Evolutionary conservation across 1,284 basidiomycete genomes (phyloP), one percentile per base, ranked within the genome.

Genomic region (Anthracocystis setariae): DNA sequence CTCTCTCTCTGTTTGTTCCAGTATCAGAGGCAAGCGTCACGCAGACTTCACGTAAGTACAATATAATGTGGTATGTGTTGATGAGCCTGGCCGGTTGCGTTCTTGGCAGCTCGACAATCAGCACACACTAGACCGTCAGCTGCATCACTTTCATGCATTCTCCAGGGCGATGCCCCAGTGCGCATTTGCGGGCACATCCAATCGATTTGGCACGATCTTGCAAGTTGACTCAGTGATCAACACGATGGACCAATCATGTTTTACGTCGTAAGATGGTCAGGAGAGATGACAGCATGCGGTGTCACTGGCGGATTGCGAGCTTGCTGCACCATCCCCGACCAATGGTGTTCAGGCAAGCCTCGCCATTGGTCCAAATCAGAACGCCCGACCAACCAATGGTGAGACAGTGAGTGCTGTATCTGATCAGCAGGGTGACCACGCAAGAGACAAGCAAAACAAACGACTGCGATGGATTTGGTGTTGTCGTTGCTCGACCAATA

Each of bases 291-390:
- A 18, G 15, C 5, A 13, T 7, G 43, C 5, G 25, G 46, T 39
- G 27, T 53, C 52, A 46, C 21, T 54, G 44, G 35, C 27, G 21
- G 25, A 17, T 44, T 46, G 44, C 44, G 40, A 25, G 15, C 24
- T 24, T 24, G 10, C 42, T 29, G 15, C 13, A n/a, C 18, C 23
- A 44, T 43, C 43, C 35, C 44, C n/a, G n/a, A 37, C 44, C 46
- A 27, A 5, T 17, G 20, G 33, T 18, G 7, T 23, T 12, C n/a
- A 38, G 25, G 21, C 23, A 21, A 46, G 37, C 21, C 25, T 23
- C 51, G 29, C 50, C 48, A 56, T 56, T 63, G 60, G 60, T 32
- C 33, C 13, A n/a, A 18, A 15, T 13, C 17, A 27, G 27, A 45
- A 5, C 44, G 29, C n/a, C n/a, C 44, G 15, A 21, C 2, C 8